These are phyloP conservation scores for Paspalum vaginatum DNA, from an alignment of 176 grass and related monocot species.

Conservation along the genomic window DNA sequence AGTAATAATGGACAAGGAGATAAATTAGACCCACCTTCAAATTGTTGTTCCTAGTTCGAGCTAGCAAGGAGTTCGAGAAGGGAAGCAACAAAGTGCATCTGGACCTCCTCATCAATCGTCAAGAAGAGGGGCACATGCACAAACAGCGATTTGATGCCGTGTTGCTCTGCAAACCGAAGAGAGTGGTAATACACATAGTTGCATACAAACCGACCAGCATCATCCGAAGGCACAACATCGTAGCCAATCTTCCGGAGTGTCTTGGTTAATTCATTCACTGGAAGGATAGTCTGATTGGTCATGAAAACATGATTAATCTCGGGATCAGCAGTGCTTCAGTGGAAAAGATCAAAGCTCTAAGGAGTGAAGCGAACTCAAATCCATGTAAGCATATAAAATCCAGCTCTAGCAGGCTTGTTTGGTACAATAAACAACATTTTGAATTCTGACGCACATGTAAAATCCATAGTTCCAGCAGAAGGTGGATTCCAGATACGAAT, in stretches of 20 bases:
- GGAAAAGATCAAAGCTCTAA: background rate
- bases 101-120: constrained; percentile 82
- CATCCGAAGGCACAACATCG: constrained; percentile 78
- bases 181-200: constrained; percentile 98
- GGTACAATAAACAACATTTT: constrained; percentile 20
- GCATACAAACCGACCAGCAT: constrained; percentile 90
- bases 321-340: background rate
- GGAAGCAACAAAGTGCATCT: constrained; percentile 86
- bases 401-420: background rate
- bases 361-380: background rate
- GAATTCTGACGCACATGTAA: constrained; percentile 1
- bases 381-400: background rate
- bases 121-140: constrained; percentile 95
- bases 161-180: constrained; percentile 79
- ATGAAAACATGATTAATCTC: background rate
- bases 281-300: constrained; percentile 63
- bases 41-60: constrained; percentile 46
- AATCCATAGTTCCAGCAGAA: background rate
- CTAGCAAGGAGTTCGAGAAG: constrained; percentile 71
- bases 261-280: constrained; percentile 70
- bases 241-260: constrained; percentile 76
- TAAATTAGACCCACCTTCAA: constrained; percentile 13
- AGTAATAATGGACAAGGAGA: background rate
- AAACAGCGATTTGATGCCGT: constrained; percentile 83
- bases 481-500: background rate